Evolutionary conservation across 139 green algal species (phyloP).

Genomic region (Picochlorum sp.): DNA sequence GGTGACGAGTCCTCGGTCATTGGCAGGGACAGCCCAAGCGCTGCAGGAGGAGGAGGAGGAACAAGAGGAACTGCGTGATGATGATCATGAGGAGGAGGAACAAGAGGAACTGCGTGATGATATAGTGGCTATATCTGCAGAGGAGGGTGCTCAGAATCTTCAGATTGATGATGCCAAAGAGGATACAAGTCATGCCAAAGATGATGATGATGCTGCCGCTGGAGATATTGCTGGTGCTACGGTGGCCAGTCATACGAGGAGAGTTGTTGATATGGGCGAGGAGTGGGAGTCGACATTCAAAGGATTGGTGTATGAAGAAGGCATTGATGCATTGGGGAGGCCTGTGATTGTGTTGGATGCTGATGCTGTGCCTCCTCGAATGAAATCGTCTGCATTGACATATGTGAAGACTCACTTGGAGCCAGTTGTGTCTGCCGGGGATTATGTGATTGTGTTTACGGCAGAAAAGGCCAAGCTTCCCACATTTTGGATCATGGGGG

Average conservation of each 20-base stretch:
- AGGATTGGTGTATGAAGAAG: constrained; percentile 56
- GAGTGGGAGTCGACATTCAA: constrained; percentile 30
- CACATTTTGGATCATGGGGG: constrained; percentile 55
- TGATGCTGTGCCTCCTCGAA: constrained; percentile 41
- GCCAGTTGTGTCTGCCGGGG: constrained; percentile 48
- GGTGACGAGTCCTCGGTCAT: too few species aligned
- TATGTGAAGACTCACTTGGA: constrained; percentile 38
- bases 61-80: too few species aligned
- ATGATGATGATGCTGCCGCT: neutral
- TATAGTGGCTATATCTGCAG: too few species aligned
- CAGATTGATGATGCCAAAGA: too few species aligned
- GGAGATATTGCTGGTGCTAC: neutral
- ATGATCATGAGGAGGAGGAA: too few species aligned
- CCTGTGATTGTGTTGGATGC: constrained; percentile 70
- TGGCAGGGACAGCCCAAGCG: too few species aligned
- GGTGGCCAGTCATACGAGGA: neutral
- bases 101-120: too few species aligned
- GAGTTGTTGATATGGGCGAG: neutral
- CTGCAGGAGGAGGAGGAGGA: too few species aligned
- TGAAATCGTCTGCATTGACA: constrained; percentile 20
- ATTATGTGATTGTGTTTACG: constrained; percentile 42
- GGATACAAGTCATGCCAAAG: too few species aligned
- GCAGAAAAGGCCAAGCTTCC: constrained; percentile 29
- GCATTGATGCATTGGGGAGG: constrained; percentile 51
- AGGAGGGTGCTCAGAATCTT: too few species aligned